Conservation (phyloP, 2,329 filamentous ascomycete genomes). For the Myotisia sp. region DNA sequence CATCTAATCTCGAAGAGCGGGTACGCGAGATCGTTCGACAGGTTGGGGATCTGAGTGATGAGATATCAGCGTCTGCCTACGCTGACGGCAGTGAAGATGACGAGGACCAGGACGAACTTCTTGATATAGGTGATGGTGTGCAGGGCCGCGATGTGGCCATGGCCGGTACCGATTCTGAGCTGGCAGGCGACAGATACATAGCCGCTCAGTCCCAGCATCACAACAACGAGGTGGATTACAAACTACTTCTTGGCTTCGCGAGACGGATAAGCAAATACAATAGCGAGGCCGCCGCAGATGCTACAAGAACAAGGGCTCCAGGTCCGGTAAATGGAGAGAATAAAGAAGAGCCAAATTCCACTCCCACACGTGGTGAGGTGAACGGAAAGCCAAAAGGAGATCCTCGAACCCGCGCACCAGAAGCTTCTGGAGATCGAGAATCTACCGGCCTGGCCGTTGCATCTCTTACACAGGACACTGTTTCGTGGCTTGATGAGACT, state of each 20-base stretch:
- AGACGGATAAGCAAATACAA: conserved; percentile 36
- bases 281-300: conserved; percentile 30
- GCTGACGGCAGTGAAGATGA: conserved; percentile 16
- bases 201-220: conserved; percentile 8
- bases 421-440: conserved; percentile 1
- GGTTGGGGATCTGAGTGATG: conserved; percentile 27
- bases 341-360: conserved; percentile 3
- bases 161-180: conserved; percentile 14
- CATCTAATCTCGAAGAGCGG: conserved; percentile 25
- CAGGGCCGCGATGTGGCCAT: conserved; percentile 18
- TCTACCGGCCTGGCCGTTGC: conserved; percentile 18
- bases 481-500: conserved; percentile 29
- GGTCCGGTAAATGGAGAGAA: neutral
- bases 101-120: conserved; percentile 18
- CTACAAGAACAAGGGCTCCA: conserved; percentile 15
- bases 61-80: conserved; percentile 22
- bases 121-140: conserved; percentile 10
- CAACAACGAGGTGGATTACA: conserved; percentile 31
- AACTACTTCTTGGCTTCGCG: conserved; percentile 31
- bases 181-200: conserved; percentile 9
- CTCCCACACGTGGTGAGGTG: neutral
- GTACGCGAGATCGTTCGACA: conserved; percentile 30
- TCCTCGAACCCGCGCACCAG: neutral
- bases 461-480: conserved; percentile 27
- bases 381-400: conserved; percentile 2